These are phyloP conservation scores for Wickerhamomyces chambardii DNA, from an alignment of 805 yeast genomes.

Conservation along the genomic window DNA sequence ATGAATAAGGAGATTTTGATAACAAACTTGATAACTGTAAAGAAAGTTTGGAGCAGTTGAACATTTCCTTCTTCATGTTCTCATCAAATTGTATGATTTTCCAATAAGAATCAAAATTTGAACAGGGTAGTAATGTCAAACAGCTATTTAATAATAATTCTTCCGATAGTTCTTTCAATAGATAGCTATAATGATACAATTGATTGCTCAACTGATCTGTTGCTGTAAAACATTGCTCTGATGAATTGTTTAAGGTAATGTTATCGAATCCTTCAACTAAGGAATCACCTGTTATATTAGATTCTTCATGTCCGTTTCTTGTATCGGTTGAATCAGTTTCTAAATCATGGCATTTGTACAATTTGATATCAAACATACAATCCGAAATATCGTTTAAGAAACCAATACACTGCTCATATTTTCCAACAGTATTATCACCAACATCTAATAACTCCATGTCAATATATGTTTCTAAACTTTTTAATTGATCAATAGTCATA, in stretches of 20 bases:
- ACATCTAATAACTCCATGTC: too few relatives aligned
- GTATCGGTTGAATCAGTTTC: too few relatives aligned
- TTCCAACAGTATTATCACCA: too few relatives aligned
- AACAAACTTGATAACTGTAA: constrained; percentile 13
- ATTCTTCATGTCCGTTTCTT: too few relatives aligned
- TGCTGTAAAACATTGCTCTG: too few relatives aligned
- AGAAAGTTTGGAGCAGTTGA: constrained; percentile 23
- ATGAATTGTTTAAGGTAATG: constrained; percentile 18
- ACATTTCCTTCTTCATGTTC: constrained; percentile 20
- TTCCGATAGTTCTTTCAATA: constrained; percentile 6
- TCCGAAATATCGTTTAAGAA: not conserved
- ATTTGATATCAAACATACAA: not conserved
- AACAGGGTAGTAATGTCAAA: constrained; percentile 20
- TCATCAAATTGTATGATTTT: constrained; percentile 22
- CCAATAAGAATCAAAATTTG: constrained; percentile 24
- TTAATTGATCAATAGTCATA: too few relatives aligned
- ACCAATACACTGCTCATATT: too few relatives aligned
- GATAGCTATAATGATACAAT: constrained; percentile 5
- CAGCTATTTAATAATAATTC: constrained; percentile 11
- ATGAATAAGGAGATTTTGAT: too few relatives aligned
- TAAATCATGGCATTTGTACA: not conserved
- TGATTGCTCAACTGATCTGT: too few relatives aligned
- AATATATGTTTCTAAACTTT: too few relatives aligned
- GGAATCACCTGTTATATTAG: not conserved
- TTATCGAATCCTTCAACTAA: constrained; percentile 19